These are phyloP conservation scores for Hypomontagnella submonticulosa DNA, from an alignment of 495 filamentous ascomycete genomes.

Conservation along the genomic window DNA sequence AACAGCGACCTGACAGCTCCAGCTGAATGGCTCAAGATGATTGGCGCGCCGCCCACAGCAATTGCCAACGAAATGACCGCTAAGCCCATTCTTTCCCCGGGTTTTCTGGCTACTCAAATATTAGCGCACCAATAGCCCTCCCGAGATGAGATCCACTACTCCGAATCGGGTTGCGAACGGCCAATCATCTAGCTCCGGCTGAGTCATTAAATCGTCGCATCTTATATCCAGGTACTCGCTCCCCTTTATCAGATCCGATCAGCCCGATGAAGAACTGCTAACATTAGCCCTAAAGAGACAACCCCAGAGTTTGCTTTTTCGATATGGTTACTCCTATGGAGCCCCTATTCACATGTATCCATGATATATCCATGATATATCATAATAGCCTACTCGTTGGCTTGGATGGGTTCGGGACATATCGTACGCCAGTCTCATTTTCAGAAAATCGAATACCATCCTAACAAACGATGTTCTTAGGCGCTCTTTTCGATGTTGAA, in stretches of 20 bases:
- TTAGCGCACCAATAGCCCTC: constrained; percentile 35
- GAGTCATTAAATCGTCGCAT: neutral
- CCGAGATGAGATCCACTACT: neutral
- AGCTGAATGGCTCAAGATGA: constrained; percentile 13
- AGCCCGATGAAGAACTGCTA: neutral
- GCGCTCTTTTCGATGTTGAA: too few species aligned
- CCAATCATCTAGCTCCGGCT: constrained; percentile 15
- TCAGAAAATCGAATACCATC: too few species aligned
- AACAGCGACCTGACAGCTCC: constrained; percentile 21
- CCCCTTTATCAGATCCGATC: constrained; percentile 27
- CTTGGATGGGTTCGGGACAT: too few species aligned
- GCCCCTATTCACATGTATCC: too few species aligned
- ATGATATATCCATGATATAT: too few species aligned
- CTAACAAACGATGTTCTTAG: too few species aligned
- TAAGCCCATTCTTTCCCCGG: constrained; percentile 27
- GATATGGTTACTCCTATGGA: too few species aligned
- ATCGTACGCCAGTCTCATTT: too few species aligned
- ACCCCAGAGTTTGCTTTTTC: too few species aligned
- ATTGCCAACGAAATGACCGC: neutral
- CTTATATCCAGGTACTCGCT: too few species aligned
- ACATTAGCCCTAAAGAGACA: too few species aligned
- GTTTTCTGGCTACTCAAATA: constrained; percentile 23
- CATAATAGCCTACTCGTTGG: too few species aligned
- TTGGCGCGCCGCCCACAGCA: constrained; percentile 16
- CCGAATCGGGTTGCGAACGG: constrained; percentile 24